These are phyloP conservation scores for Ophiosphaerella narmari DNA, from an alignment of 2,329 filamentous ascomycete species.

Conservation along the genomic window DNA sequence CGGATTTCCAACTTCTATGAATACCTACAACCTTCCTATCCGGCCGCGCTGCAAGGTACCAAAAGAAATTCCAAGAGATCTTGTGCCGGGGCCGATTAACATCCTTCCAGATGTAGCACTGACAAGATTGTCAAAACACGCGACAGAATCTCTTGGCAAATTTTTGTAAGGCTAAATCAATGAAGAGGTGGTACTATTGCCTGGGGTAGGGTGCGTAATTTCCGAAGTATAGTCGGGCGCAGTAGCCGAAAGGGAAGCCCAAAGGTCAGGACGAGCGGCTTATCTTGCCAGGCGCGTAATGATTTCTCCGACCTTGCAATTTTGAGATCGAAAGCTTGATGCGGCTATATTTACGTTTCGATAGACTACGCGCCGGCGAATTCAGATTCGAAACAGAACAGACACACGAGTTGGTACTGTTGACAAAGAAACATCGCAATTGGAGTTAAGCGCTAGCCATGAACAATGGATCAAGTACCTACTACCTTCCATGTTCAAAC, in stretches of 20 bases:
- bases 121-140: background rate
- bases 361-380: background rate
- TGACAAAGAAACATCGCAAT: too few species aligned
- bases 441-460: background rate
- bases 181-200: background rate
- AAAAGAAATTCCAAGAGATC: background rate
- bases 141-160: background rate
- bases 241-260: background rate
- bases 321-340: too few species aligned
- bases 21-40: conserved; percentile 5
- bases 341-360: background rate
- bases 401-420: background rate
- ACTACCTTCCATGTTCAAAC: too few species aligned
- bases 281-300: background rate
- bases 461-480: background rate
- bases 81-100: background rate
- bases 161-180: background rate
- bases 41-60: conserved; percentile 4
- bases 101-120: conserved; percentile 1
- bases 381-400: background rate
- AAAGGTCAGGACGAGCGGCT: background rate
- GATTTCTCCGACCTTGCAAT: background rate
- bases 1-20: background rate
- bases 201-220: background rate
- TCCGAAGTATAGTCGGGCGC: background rate